Evolutionary conservation across 176 grass and related monocot genomes (phyloP).

Genomic region (Themeda triandra): DNA sequence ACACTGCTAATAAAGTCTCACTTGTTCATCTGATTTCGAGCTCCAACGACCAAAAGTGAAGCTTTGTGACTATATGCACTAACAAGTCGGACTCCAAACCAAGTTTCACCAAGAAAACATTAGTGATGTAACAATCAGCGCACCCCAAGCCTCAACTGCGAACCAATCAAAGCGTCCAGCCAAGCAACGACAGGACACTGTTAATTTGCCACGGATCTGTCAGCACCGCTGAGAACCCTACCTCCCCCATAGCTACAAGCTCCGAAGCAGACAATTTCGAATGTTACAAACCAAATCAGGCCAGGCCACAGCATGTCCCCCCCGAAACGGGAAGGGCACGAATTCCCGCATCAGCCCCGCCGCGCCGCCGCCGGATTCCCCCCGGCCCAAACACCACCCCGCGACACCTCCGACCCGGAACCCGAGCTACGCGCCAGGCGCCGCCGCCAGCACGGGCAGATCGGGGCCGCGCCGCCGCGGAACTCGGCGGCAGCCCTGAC

Average conservation of each 20-base stretch:
- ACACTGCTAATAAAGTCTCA: neutral
- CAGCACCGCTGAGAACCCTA: neutral
- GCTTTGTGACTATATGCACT: too few species aligned
- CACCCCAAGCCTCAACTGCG: too few species aligned
- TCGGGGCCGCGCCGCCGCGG: slow-evolving; percentile 30
- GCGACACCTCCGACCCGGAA: neutral
- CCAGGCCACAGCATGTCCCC: too few species aligned
- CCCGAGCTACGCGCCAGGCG: neutral
- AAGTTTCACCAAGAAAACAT: neutral
- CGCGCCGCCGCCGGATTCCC: neutral
- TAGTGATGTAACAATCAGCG: too few species aligned
- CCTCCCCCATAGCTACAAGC: neutral
- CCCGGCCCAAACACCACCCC: neutral
- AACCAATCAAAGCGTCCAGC: too few species aligned
- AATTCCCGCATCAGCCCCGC: neutral
- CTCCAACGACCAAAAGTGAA: too few species aligned
- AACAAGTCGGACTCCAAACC: too few species aligned
- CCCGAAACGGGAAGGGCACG: neutral
- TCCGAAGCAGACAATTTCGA: neutral
- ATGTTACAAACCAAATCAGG: neutral
- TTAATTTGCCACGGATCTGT: too few species aligned
- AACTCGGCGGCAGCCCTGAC: neutral
- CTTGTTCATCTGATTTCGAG: too few species aligned
- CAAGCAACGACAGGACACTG: too few species aligned
- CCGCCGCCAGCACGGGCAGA: neutral